Evolutionary conservation across 805 yeast species (phyloP), one percentile per base, ranked within the genome.

Genomic region (Candida sanyiensis): DNA sequence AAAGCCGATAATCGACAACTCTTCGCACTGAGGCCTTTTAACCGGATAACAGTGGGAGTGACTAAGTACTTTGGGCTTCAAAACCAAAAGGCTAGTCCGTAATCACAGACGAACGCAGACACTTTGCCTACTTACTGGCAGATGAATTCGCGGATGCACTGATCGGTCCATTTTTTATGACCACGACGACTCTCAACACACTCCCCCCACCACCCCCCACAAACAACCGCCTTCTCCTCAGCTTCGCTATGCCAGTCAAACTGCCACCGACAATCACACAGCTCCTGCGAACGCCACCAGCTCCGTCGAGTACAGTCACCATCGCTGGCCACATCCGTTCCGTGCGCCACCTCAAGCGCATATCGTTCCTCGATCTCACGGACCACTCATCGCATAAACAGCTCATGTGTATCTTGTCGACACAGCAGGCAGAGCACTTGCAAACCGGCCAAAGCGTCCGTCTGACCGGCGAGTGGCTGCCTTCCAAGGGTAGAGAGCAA

Each of bases 291-390:
- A 32, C 27, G 5, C 55, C 57, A 7, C 58, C 57, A 6, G 20
- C 23, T 10, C 12, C 57, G 1, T 54, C 68, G n/a, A 42, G 70
- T 0, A 37, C 45, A 1, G 60, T 77, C 6, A 59, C 66, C 2
- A 67, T 84, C 5, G 64, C 69, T 20, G 98, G 97, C 1, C 80
- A 86, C 80, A 72, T 93, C 17, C 75, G 75, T 39, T 72, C 88
- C 0, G 73, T 86, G 2, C 71, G 96, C 35, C 59, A 70, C 7
- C 72, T 87, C 55, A 88, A 88, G 54, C 82, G 80, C 38, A 69
- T 84, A 4, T 83, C 87, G 1, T 93, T 93, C 58, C 63, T 88
- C 4, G 95, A 87, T 51, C 47, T 93, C 9, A 62, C 72, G 2
- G 97, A 93, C 57, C 97, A 97, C 1, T 70, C 93, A 0, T 63